Evolutionary conservation across 495 filamentous ascomycete species (phyloP), one percentile per base, ranked within the genome.

Genomic region (Penicillium antarcticum): DNA sequence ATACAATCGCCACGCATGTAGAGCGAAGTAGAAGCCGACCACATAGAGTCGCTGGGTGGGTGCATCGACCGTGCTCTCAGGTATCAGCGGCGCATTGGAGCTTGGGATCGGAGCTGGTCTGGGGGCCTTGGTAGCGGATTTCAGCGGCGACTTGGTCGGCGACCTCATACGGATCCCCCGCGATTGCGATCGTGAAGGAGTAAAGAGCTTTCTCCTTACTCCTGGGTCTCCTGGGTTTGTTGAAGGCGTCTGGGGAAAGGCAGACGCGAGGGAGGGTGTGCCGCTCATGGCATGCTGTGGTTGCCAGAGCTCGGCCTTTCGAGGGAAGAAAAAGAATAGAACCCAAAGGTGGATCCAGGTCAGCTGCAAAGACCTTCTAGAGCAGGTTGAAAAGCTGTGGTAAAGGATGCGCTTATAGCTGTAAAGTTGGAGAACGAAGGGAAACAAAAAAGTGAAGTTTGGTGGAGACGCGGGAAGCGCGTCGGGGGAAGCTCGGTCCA

Each of bases 1-100:
- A 62, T 89, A 96, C 9, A 92, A 64, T 42, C 89, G 81, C 87
- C 87, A 97, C 48, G 82, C 81, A 60, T 85, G 76, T 26, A 98
- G 71, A 6, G 72, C 76, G 23, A 85, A 57, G 60, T 91, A 97
- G 51, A 96, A 65, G 12, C 82, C 83, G n/a, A 83, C 72, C 33
- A 90, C 86, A 65, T 95, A 97, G 39, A 94, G 76, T 21, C 94
- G 81, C 70, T 98, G 94, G 12, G 85, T 86, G 3, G 94, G 91
- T 17, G 88, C 88, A 72, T 97, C 94, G 55, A 97, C 70, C 33
- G 94, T 62, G 39, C 76, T 72, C 42, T 85, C 71, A 7, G 90
- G 87, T 53, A 97, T 87, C 33, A 90, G 63, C n/a, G 91, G 91
- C 53, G 66, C 47, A 49, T 49, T 39, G 38, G 10, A 53, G 35